Conservation (phyloP, 768 basidiomycete genomes). For the Dacryopinax spathularia region DNA sequence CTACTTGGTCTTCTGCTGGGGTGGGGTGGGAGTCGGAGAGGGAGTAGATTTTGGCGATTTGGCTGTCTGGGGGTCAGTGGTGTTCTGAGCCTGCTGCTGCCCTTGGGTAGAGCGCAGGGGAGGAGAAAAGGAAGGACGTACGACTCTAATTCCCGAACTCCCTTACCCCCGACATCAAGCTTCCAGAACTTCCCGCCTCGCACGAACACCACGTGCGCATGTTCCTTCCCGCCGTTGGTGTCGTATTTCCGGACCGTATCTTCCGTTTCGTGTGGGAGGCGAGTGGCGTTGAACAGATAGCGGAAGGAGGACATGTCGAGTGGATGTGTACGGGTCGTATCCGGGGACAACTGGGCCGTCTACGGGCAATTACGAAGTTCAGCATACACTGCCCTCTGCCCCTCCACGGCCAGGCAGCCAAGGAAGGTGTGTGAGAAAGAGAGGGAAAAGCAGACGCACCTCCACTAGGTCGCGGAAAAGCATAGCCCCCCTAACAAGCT, state of each 20-base stretch:
- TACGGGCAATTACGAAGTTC: too few species aligned
- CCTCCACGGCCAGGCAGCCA: too few species aligned
- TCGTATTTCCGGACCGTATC: slow-evolving; percentile 78
- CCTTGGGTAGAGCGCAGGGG: background rate
- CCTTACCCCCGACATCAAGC: slow-evolving; percentile 61
- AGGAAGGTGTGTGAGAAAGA: slow-evolving; percentile 25
- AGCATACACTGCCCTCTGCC: too few species aligned
- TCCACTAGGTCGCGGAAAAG: slow-evolving; percentile 75
- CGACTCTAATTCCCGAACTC: slow-evolving; percentile 68
- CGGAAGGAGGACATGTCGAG: slow-evolving; percentile 75
- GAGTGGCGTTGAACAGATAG: slow-evolving; percentile 74
- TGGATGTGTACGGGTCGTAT: slow-evolving; percentile 62
- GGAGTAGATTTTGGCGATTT: slow-evolving; percentile 55
- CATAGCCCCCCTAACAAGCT: slow-evolving; percentile 69
- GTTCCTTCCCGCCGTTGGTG: too few species aligned
- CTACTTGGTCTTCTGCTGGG: slow-evolving; percentile 50
- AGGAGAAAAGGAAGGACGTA: slow-evolving; percentile 21
- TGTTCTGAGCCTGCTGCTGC: background rate
- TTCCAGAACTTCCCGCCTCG: slow-evolving; percentile 86
- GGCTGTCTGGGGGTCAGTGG: slow-evolving; percentile 25
- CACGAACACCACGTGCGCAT: slow-evolving; percentile 83
- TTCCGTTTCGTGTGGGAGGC: slow-evolving; percentile 68
- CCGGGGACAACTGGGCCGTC: slow-evolving; percentile 50
- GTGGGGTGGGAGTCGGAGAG: slow-evolving; percentile 31
- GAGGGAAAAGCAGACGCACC: slow-evolving; percentile 34